A percentile compares a stretch with the other conserved stretches of the same genome.
These are phyloP conservation scores for Sordariomycetes sp. DNA, from an alignment of 2,329 filamentous ascomycete genomes.

Conservation along the genomic window DNA sequence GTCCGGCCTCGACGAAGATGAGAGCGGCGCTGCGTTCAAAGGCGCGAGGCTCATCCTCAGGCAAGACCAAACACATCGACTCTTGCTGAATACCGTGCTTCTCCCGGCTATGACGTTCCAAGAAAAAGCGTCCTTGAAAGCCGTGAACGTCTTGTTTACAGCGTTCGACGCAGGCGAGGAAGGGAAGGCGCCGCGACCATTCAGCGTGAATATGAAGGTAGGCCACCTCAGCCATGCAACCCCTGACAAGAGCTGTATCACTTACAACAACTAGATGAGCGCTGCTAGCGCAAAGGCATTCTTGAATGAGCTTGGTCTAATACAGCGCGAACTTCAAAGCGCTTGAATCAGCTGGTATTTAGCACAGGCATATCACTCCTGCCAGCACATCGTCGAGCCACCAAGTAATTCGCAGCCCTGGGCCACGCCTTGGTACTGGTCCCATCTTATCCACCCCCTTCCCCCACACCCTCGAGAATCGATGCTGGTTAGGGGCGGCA, in stretches of 20 bases:
- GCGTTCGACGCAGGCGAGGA: conserved; percentile 44
- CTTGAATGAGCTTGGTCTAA: conserved; percentile 33
- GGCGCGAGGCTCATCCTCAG: conserved; percentile 75
- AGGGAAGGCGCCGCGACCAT: conserved; percentile 28
- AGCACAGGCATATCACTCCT: not conserved
- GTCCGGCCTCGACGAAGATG: conserved; percentile 36
- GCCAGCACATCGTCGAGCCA: not conserved
- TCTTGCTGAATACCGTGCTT: conserved; percentile 78
- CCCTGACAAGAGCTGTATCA: not conserved
- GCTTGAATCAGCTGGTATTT: conserved; percentile 13
- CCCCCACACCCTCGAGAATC: too few species aligned
- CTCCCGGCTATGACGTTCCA: conserved; percentile 72
- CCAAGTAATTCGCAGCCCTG: not conserved
- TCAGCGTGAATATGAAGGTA: conserved; percentile 53
- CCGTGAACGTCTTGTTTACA: conserved; percentile 56
- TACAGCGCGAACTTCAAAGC: conserved; percentile 39
- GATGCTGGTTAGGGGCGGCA: too few species aligned
- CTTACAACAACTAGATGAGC: conserved; percentile 32
- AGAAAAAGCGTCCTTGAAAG: conserved; percentile 62
- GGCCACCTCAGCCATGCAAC: conserved; percentile 5
- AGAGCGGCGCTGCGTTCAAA: conserved; percentile 26
- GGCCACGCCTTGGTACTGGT: not conserved
- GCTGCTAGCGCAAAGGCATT: conserved; percentile 41
- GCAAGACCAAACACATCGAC: conserved; percentile 76
- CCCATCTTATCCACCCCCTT: not conserved